Percentiles rank a stretch among this genome's conserved stretches.
Conservation (phyloP, 495 filamentous ascomycete species). For the Entonaema liquescens region DNA sequence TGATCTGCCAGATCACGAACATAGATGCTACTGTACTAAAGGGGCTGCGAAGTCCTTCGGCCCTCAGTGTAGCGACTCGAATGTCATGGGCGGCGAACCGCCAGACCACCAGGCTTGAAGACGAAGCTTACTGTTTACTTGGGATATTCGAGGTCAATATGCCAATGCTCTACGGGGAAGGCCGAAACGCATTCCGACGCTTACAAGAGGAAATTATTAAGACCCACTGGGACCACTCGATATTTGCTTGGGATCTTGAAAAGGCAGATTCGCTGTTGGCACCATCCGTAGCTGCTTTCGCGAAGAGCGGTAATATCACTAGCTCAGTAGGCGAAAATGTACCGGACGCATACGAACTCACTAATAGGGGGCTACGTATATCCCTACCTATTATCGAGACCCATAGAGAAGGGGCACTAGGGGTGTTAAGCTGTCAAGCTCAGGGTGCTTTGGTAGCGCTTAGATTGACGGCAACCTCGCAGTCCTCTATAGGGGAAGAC, state of each 20-base stretch:
- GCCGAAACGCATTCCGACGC: conserved; percentile 24
- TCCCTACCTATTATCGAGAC: too few relatives aligned
- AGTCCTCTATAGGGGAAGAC: too few relatives aligned
- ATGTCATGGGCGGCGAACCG: conserved; percentile 39
- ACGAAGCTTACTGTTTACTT: conserved; percentile 39
- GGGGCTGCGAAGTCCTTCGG: neutral
- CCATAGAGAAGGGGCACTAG: too few relatives aligned
- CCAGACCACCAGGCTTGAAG: conserved; percentile 33
- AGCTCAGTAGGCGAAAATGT: too few relatives aligned
- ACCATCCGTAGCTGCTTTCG: too few relatives aligned
- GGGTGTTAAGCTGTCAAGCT: too few relatives aligned
- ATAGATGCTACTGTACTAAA: conserved; percentile 4
- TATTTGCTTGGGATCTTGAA: conserved; percentile 23
- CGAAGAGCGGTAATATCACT: too few relatives aligned
- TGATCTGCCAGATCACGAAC: neutral
- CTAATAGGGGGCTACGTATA: too few relatives aligned
- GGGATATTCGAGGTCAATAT: conserved; percentile 43
- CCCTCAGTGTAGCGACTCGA: conserved; percentile 17
- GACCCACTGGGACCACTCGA: conserved; percentile 5
- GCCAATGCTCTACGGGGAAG: conserved; percentile 42
- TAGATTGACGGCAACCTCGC: too few relatives aligned
- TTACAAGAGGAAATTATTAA: conserved; percentile 33
- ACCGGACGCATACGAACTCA: too few relatives aligned
- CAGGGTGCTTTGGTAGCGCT: too few relatives aligned
- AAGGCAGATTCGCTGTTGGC: too few relatives aligned